A percentile compares a stretch with the other conserved stretches of the same genome.
phyloP scores from a whole-genome alignment of 129 eudicot genomes.

The Flaveria robusta region DNA sequence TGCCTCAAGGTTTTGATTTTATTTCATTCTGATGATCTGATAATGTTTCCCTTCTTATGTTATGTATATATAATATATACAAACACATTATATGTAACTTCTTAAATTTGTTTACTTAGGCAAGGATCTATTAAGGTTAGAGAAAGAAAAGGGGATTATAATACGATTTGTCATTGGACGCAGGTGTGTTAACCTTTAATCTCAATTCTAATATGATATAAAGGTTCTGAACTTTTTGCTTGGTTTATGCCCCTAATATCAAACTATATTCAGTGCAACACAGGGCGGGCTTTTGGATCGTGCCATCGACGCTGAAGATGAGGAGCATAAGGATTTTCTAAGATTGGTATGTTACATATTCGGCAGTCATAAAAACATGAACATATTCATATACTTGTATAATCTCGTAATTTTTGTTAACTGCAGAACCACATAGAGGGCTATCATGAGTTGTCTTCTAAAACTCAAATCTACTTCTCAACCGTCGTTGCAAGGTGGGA shows the following conservation, averaged over 20 bases:
- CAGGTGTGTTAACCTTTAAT: conserved; percentile 47
- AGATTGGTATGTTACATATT: conserved; percentile 54
- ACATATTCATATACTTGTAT: neutral
- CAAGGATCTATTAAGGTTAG: conserved; percentile 58
- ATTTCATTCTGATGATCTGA: neutral
- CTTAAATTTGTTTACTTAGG: conserved; percentile 39
- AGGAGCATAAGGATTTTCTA: conserved; percentile 65
- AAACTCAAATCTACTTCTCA: conserved; percentile 79
- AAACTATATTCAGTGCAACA: conserved; percentile 48
- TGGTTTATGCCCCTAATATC: neutral
- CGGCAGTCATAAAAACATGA: neutral
- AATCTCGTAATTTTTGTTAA: neutral
- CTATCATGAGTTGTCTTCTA: conserved; percentile 80
- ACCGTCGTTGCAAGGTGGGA: conserved; percentile 80
- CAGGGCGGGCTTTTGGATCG: conserved; percentile 79
- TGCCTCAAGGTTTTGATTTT: conserved; percentile 74
- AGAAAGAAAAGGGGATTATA: conserved; percentile 78
- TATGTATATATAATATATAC: neutral
- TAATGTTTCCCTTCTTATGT: neutral
- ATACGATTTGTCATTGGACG: conserved; percentile 90
- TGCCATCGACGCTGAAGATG: conserved; percentile 84
- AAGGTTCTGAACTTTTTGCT: neutral
- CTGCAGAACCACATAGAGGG: conserved; percentile 88
- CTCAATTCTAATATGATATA: neutral
- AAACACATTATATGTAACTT: neutral